Percentiles rank a stretch among this genome's conserved stretches.
Conservation (phyloP, 1,139 yeast genomes). For the Candida dubliniensis region DNA sequence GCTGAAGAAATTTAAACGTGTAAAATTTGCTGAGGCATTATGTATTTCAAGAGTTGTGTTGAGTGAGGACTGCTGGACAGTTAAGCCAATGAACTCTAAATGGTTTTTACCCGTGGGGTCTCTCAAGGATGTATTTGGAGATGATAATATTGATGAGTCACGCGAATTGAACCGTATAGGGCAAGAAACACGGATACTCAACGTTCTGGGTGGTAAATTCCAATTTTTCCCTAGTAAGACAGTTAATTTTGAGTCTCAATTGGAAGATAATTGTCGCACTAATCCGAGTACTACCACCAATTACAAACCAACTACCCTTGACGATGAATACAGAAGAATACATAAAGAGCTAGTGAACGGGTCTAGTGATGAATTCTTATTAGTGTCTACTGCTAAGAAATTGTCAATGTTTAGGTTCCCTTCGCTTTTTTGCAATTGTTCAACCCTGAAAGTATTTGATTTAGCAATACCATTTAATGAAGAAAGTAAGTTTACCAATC, state of each 20-base stretch:
- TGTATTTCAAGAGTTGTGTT: conserved; percentile 33
- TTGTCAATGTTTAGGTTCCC: conserved; percentile 52
- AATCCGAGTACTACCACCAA: conserved; percentile 8
- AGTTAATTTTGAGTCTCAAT: conserved; percentile 1
- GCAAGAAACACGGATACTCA: conserved; percentile 31
- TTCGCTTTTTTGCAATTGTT: conserved; percentile 51
- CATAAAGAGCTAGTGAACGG: conserved; percentile 22
- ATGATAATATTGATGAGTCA: conserved; percentile 34
- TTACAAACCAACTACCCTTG: conserved; percentile 28
- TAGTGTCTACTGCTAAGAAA: conserved; percentile 45
- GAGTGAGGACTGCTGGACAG: conserved; percentile 59
- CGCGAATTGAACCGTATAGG: conserved; percentile 26
- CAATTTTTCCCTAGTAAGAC: conserved; percentile 1
- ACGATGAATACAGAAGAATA: conserved; percentile 40
- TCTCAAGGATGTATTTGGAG: conserved; percentile 50
- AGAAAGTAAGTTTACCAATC: conserved; percentile 43
- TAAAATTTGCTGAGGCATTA: conserved; percentile 25
- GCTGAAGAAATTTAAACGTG: conserved; percentile 22
- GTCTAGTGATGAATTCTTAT: conserved; percentile 24
- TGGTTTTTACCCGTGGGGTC: conserved; percentile 53
- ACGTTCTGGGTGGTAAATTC: neutral
- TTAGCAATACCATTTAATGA: conserved; percentile 33
- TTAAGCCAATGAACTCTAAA: conserved; percentile 35
- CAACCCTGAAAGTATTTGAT: conserved; percentile 44
- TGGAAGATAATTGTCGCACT: neutral